Conservation (phyloP, 495 filamentous ascomycete genomes). For the Neurospora pannonica region DNA sequence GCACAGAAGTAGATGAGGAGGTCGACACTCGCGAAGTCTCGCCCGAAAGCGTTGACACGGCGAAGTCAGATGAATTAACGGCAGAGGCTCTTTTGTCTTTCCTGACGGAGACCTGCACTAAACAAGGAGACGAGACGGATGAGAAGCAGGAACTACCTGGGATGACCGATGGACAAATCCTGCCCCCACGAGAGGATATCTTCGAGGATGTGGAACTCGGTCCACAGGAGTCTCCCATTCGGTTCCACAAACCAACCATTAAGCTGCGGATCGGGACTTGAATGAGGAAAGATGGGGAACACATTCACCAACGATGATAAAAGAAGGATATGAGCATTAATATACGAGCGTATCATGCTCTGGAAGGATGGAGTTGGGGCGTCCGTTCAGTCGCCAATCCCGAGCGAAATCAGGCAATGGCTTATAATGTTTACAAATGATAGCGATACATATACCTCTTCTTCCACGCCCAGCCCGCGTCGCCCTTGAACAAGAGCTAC, state of each 20-base stretch:
- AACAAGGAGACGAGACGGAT: neutral
- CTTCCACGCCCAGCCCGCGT: neutral
- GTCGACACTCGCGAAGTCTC: neutral
- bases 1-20: neutral
- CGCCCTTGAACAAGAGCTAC: neutral
- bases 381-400: neutral
- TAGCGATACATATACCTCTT: neutral
- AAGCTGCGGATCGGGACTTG: neutral
- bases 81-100: neutral
- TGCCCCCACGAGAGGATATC: neutral
- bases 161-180: neutral
- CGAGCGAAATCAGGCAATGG: neutral
- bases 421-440: neutral
- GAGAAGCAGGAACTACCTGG: neutral
- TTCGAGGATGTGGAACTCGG: neutral
- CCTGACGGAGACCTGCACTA: neutral
- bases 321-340: neutral
- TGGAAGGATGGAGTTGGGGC: neutral
- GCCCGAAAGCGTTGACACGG: neutral
- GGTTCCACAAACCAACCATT: neutral
- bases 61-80: neutral
- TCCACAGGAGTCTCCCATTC: neutral
- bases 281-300: neutral
- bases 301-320: neutral
- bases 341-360: neutral